Evolutionary conservation across 345 rosid species (phyloP), one percentile per base, ranked within the genome.

Genomic region (Cardamine chenopodiifolia): DNA sequence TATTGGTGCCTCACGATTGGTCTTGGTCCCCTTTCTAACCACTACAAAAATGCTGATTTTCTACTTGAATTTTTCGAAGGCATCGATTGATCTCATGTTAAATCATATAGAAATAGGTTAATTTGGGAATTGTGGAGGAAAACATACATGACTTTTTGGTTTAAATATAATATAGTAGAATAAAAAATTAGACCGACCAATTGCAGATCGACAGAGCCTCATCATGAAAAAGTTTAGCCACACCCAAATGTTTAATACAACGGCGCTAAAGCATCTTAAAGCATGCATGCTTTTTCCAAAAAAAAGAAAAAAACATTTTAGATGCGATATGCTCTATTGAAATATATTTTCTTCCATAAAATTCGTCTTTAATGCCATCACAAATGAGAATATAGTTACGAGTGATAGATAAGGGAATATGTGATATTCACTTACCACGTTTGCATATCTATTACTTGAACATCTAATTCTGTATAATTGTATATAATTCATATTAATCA

Each of bases 191-290:
- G 56, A 70, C 26, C 22, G 67, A 9, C 79, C 79, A 65, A 65
- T 74, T 7, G 66, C 13, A 64, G 13, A 64, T 75, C 69, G 37
- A 79, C 82, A 70, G 72, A 74, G 22, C 5, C 58, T 50, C 77
- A 72, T 70, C 35, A 65, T 74, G 72, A 57, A 31, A 44, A 73
- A 40, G 60, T 32, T 19, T 32, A 73, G 23, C 37, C 68, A 26
- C 67, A 56, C 52, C 62, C 35, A 34, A 25, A 35, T 28, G 48
- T 54, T 42, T 70, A 79, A 68, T 74, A 48, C 31, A 29, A 29
- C 75, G 82, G 75, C 82, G 62, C 44, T 31, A 63, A 74, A 74
- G 82, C 82, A 74, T 69, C 71, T 74, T 74, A 79, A 74, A 74
- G 79, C 75, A 56, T 74, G 63, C 60, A 65, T 71, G 66, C 66